Evolutionary conservation across 2,329 filamentous ascomycete genomes (phyloP).

Genomic region (Neospermospora avenae): DNA sequence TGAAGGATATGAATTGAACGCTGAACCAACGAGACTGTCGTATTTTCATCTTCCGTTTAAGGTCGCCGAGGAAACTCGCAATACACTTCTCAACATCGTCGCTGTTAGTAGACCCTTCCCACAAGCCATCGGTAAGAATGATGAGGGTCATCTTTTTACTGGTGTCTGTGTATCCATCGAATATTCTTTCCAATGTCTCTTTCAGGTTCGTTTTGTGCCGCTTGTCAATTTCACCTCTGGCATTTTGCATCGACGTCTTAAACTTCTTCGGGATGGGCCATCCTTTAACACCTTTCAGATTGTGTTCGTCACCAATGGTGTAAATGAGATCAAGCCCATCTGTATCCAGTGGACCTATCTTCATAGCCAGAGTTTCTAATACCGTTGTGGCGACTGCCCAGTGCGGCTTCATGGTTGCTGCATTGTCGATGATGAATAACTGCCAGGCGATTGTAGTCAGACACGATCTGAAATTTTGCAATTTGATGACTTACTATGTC

Average conservation of each 20-base stretch:
- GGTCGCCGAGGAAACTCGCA: background rate
- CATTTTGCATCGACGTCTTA: background rate
- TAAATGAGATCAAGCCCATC: background rate
- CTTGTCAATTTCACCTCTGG: background rate
- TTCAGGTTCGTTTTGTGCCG: background rate
- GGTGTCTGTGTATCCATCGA: background rate
- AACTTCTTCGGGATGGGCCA: background rate
- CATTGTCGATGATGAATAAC: background rate
- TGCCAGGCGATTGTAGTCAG: background rate
- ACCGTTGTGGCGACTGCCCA: background rate
- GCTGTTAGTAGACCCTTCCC: background rate
- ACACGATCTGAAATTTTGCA: background rate
- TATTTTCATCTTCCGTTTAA: background rate
- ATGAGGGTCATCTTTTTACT: constrained; percentile 9
- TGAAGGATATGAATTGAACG: constrained; percentile 4
- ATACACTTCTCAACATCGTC: constrained; percentile 2
- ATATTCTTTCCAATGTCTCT: background rate
- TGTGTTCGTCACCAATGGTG: background rate
- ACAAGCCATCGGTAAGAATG: constrained; percentile 4
- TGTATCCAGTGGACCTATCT: background rate
- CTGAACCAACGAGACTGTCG: constrained; percentile 6
- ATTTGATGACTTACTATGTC: background rate
- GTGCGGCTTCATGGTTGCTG: background rate
- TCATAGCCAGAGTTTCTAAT: background rate
- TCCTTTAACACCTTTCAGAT: background rate